Base-by-base conservation (phyloP, 768 basidiomycete genomes). In the Myochromella boudieri region DNA sequence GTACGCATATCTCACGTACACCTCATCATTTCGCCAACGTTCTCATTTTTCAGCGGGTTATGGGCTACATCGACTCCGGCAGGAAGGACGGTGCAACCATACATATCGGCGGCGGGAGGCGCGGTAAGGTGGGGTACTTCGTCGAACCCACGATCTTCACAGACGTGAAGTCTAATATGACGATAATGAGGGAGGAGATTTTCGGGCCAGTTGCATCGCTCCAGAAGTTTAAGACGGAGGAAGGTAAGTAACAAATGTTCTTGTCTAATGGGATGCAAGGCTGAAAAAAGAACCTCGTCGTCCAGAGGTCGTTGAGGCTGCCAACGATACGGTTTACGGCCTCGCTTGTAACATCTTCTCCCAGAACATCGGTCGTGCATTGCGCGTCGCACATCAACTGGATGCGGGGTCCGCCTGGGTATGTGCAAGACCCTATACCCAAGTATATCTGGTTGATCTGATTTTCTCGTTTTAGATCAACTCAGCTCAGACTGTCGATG, bases 131-230 rank as follows among this genome's bases (percentile, higher is more conserved):
- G 51, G 88, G 88, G n/a, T 87, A 72, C 71, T 90, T 81, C 62
- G 75, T 91, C 49, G 46, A 65, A 45, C 88, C 84, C 0, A 90
- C 89, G 6, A 70, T 89, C 53, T 84, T 89, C 64, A 77, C 81
- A 9, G 72, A 87, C 54, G 75, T 75, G 26, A 73, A 64, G 18
- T 72, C 77, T 0, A 76, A 80, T 24, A 86, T 86, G 81, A 80
- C 76, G 60, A 87, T 89, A 44, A 78, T 82, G 7, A 60, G 57
- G 39, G 82, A 84, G 52, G 80, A 89, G 61, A 87, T 88, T 48
- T 88, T 89, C 56, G 87, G 87, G 8, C 87, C 89, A 17, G 87
- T 89, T 33, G 77, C 78, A 46, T 83, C 80, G 27, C 64, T 91
- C 26, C 71, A 80, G 67, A 84, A 82, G 59, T 91, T 92, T 72